Evolutionary conservation across 306 rosid genomes (phyloP), one percentile per base, ranked within the genome.

Genomic region (Crataegus laevigata): DNA sequence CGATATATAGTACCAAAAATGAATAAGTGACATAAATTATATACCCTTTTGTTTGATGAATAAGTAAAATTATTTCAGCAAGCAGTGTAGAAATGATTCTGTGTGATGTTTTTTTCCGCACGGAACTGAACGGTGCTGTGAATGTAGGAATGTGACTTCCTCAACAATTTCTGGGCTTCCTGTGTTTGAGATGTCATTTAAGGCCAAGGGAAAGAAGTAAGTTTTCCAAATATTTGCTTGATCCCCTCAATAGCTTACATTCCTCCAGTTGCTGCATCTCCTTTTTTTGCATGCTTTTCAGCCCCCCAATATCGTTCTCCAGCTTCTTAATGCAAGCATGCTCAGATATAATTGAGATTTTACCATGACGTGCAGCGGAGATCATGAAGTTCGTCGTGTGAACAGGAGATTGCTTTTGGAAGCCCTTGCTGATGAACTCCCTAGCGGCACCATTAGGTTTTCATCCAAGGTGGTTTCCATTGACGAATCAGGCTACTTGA

Each of bases 401-500:
- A 81, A 30, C 65, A 86, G 98, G 69, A 71, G 83, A 2, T 73
- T 74, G 38, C 6, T 93, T 75, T 66, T 89, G 77, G 96, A 91
- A 83, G 75, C 82, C 25, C 87, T 93, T 47, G 86, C 85, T 57
- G 83, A 81, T 29, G 96, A 89, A 67, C 91, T 93, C 74, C 96
- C 93, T 13, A 80, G 77, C 61, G 93, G 81, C 24, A 83, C 90
- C 81, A 86, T 91, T 32, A 88, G 91, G 50, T 89, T 34, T 89
- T 76, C 84, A 26, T 91, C 98, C 68, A 91, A 87, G 77, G 89
- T 89, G 25, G 92, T 88, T 79, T 83, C 89, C 32, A 85, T 93
- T 52, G 87, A 93, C 51, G 87, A 91, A 77, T 84, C 85, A 42
- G 87, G 86, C 30, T 80, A 79, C 69, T 73, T 43, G 59, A 93